phyloP scores from a whole-genome alignment of 2,329 filamentous ascomycete species.

The Aspergillus cejpii region DNA sequence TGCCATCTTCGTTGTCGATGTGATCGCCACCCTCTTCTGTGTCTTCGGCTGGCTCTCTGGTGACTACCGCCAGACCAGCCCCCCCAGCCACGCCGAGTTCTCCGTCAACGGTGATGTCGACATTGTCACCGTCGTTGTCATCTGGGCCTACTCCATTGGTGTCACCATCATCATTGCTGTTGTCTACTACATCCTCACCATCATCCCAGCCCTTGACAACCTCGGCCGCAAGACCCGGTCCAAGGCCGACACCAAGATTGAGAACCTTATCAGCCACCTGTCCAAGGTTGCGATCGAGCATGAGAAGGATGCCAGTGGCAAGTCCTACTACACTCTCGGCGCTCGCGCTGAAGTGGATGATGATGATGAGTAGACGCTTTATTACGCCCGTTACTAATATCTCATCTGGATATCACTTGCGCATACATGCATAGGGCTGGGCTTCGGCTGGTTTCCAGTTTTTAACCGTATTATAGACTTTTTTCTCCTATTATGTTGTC shows the following conservation, averaged over 20 bases:
- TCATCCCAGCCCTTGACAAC: conserved; percentile 44
- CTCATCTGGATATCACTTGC: conserved; percentile 33
- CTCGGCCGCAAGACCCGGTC: conserved; percentile 48
- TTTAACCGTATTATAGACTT: conserved; percentile 37
- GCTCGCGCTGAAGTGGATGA: conserved; percentile 40
- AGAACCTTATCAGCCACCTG: conserved; percentile 49
- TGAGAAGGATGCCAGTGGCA: conserved; percentile 43
- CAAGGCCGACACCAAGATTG: conserved; percentile 48
- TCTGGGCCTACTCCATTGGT: conserved; percentile 50
- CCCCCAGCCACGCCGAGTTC: conserved; percentile 25
- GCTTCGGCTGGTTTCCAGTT: conserved; percentile 17
- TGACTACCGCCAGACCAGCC: conserved; percentile 29
- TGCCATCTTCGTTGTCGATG: conserved; percentile 66
- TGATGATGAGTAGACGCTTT: conserved; percentile 39
- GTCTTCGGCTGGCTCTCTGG: conserved; percentile 68
- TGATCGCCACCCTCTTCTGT: conserved; percentile 65
- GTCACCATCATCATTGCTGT: conserved; percentile 49
- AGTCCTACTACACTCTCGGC: conserved; percentile 41
- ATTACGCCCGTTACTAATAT: conserved; percentile 21
- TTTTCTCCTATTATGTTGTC: conserved; percentile 28
- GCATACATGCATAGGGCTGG: conserved; percentile 28
- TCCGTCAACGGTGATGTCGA: conserved; percentile 50
- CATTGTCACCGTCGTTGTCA: conserved; percentile 50
- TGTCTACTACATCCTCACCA: conserved; percentile 46
- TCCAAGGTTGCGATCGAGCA: conserved; percentile 49